phyloP scores from a whole-genome alignment of 345 rosid genomes.

The Dipteronia sinensis region DNA sequence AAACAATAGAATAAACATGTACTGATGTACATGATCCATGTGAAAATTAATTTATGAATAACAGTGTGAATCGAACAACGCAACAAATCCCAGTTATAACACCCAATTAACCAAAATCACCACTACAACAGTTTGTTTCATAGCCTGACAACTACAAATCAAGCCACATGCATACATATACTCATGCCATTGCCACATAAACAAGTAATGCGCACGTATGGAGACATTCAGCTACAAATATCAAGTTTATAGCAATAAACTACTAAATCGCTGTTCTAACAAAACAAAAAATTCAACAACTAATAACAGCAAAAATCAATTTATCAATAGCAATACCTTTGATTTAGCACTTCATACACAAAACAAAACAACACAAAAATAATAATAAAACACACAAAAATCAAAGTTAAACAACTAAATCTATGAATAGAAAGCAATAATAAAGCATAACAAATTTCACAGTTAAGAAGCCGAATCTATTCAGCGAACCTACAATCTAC shows the following conservation, averaged over 20 bases:
- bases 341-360: background rate
- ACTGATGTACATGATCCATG: background rate
- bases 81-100: background rate
- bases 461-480: slow-evolving; percentile 17
- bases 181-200: background rate
- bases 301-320: background rate
- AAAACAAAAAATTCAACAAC: background rate
- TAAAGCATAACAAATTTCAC: background rate
- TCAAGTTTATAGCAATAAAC: background rate
- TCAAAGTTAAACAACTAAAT: background rate
- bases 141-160: background rate
- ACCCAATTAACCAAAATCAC: background rate
- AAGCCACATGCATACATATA: background rate
- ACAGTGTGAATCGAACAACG: background rate
- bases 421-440: background rate
- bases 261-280: background rate
- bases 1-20: background rate
- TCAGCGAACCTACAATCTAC: background rate
- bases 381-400: background rate
- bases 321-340: background rate
- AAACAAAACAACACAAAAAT: background rate
- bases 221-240: background rate
- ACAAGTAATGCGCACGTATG: background rate
- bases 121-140: background rate
- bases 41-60: background rate